Evolutionary conservation across 352 stramenopile genomes (phyloP).

Genomic region (Phytopythium litorale): DNA sequence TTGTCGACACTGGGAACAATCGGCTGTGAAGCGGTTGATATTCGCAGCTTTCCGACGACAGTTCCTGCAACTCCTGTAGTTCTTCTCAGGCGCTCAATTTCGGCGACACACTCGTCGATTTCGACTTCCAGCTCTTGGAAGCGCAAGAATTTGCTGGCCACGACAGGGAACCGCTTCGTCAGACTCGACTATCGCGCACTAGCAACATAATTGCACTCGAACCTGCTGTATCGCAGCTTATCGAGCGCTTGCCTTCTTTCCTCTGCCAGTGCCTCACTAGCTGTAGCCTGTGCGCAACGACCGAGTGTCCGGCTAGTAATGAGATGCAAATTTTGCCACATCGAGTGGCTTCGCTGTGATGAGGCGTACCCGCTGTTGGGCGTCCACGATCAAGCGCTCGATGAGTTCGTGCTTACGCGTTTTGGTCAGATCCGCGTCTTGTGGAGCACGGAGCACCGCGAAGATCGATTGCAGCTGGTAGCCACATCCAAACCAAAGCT

Average conservation of each 20-base stretch:
- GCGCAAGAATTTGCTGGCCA: slow-evolving; percentile 59
- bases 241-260: slow-evolving; percentile 55
- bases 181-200: background rate
- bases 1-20: background rate
- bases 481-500: background rate
- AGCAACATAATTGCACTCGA: background rate
- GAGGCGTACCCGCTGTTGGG: slow-evolving; percentile 40
- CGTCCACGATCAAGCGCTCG: slow-evolving; percentile 54
- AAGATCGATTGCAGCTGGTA: slow-evolving; percentile 54
- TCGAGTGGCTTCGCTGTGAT: background rate
- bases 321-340: background rate
- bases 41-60: slow-evolving; percentile 43
- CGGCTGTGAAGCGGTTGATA: slow-evolving; percentile 17
- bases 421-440: slow-evolving; percentile 62
- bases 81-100: slow-evolving; percentile 51
- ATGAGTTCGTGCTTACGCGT: slow-evolving; percentile 55
- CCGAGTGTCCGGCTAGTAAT: background rate
- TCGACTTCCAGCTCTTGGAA: slow-evolving; percentile 62
- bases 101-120: slow-evolving; percentile 49
- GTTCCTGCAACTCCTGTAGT: background rate
- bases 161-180: background rate
- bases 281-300: slow-evolving; percentile 27
- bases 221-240: slow-evolving; percentile 54
- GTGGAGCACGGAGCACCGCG: slow-evolving; percentile 45
- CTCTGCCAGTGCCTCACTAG: slow-evolving; percentile 49